A percentile compares a stretch with the other conserved stretches of the same genome.
Evolutionary conservation across 1,139 yeast species (phyloP).

Genomic region (Trichomonascaceae sp.): DNA sequence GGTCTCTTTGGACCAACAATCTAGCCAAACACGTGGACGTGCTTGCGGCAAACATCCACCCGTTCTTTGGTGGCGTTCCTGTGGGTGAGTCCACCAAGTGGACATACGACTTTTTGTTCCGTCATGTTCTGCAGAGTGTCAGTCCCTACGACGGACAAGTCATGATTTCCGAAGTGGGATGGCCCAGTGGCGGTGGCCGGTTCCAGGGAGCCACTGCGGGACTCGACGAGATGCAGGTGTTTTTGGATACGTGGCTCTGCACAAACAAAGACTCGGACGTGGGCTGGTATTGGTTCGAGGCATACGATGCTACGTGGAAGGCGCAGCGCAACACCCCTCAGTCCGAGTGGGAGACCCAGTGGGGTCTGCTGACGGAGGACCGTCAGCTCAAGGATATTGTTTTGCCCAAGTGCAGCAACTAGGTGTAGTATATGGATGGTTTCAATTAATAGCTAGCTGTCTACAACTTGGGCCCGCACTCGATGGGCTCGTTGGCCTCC

Average conservation of each 20-base stretch:
- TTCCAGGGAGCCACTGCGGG: conserved; percentile 37
- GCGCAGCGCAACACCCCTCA: conserved; percentile 35
- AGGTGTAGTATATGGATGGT: too few relatives aligned
- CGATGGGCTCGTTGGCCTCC: background rate
- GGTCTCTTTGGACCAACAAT: conserved; percentile 28
- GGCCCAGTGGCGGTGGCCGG: conserved; percentile 56
- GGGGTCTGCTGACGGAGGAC: conserved; percentile 49
- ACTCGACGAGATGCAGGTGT: conserved; percentile 31
- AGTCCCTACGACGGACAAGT: conserved; percentile 20
- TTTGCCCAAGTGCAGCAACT: conserved; percentile 17
- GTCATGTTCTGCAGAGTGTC: conserved; percentile 28
- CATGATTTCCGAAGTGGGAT: conserved; percentile 51
- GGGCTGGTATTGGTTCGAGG: conserved; percentile 57
- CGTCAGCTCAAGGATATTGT: conserved; percentile 31
- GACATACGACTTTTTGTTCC: conserved; percentile 37
- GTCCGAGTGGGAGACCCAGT: conserved; percentile 52
- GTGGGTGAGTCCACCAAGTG: conserved; percentile 40
- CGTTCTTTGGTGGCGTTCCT: conserved; percentile 49
- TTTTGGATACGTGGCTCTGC: conserved; percentile 43
- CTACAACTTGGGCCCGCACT: background rate
- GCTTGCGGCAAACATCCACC: conserved; percentile 54
- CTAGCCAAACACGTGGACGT: conserved; percentile 34
- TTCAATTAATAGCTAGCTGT: background rate
- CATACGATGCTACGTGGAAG: conserved; percentile 67
- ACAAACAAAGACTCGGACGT: conserved; percentile 19